phyloP scores from a whole-genome alignment of 2,329 filamentous ascomycete genomes.

The Balansia obtecta region DNA sequence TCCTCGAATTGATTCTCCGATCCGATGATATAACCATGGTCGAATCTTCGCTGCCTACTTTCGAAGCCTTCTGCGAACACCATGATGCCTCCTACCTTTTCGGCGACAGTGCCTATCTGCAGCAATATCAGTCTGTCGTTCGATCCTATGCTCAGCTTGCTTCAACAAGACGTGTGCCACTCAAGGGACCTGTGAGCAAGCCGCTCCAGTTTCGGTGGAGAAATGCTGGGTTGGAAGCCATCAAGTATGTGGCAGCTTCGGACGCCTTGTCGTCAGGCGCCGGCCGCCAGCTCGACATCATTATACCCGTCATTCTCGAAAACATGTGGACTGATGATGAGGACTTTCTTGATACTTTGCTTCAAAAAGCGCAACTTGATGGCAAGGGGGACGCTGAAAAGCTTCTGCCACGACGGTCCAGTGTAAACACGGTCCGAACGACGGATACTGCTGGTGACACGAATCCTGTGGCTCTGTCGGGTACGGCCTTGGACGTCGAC shows the following conservation, averaged over 20 bases:
- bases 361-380: conserved; percentile 52
- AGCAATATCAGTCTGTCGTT: conserved; percentile 73
- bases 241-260: conserved; percentile 68
- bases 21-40: conserved; percentile 87
- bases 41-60: conserved; percentile 77
- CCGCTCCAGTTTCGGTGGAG: conserved; percentile 71
- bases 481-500: conserved; percentile 77
- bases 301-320: conserved; percentile 75
- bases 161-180: conserved; percentile 42
- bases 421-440: conserved; percentile 63
- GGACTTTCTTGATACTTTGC: conserved; percentile 54
- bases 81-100: conserved; percentile 78
- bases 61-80: conserved; percentile 77
- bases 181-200: conserved; percentile 46
- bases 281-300: conserved; percentile 61
- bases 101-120: conserved; percentile 72
- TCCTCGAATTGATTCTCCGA: conserved; percentile 69
- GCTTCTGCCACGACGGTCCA: conserved; percentile 55
- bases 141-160: conserved; percentile 69
- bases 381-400: conserved; percentile 58
- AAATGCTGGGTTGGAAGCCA: conserved; percentile 61
- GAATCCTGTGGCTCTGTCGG: conserved; percentile 61
- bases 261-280: conserved; percentile 66
- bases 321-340: conserved; percentile 71
- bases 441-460: conserved; percentile 49